phyloP scores from a whole-genome alignment of 345 rosid genomes.

The Hibiscus trionum region DNA sequence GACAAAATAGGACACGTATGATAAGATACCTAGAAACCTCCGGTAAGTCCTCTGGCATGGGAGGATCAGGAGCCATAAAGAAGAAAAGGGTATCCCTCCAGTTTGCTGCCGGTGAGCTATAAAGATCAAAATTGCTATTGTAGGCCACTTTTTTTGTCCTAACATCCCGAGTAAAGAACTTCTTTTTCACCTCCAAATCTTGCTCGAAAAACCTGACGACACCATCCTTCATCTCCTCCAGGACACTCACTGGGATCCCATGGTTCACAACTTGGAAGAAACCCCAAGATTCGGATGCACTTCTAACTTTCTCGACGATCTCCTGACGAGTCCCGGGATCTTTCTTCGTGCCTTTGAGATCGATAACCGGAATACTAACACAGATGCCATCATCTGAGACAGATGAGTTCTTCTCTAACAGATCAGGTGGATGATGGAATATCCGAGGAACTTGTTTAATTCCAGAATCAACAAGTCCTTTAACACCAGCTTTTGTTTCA shows the following conservation, averaged over 20 bases:
- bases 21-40: too few species aligned
- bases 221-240: slow-evolving; percentile 22
- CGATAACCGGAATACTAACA: slow-evolving; percentile 31
- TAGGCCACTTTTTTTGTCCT: slow-evolving; percentile 15
- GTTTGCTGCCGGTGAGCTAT: too few species aligned
- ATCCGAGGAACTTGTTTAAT: slow-evolving; percentile 15
- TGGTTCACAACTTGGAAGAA: slow-evolving; percentile 33
- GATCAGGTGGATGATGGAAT: slow-evolving; percentile 14
- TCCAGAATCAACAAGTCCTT: slow-evolving; percentile 21
- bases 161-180: slow-evolving; percentile 15
- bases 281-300: slow-evolving; percentile 18
- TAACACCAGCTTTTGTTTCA: slow-evolving; percentile 22
- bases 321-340: not conserved
- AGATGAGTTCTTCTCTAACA: not conserved
- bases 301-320: slow-evolving; percentile 3
- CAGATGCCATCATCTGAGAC: not conserved
- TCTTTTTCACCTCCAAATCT: slow-evolving; percentile 18
- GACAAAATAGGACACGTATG: too few species aligned
- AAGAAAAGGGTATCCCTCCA: too few species aligned
- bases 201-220: slow-evolving; percentile 22
- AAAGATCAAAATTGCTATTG: slow-evolving; percentile 23
- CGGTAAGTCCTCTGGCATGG: too few species aligned
- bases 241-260: slow-evolving; percentile 21
- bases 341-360: slow-evolving; percentile 15
- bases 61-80: too few species aligned